phyloP scores from a whole-genome alignment of 441 rosid genomes.

The Daphne laureola region DNA sequence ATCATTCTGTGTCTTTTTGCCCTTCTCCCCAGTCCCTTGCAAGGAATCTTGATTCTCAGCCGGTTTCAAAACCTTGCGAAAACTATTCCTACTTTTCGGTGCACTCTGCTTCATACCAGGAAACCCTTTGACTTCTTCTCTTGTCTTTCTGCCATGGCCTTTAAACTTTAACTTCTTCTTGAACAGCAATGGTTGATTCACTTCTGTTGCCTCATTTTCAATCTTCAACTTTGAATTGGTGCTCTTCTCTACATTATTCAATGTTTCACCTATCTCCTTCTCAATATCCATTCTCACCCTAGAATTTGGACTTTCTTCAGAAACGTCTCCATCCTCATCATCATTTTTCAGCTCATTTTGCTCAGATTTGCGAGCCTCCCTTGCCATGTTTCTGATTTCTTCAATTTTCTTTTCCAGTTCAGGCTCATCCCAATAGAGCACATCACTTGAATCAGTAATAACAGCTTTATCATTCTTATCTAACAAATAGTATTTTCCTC shows the following conservation, averaged over 20 bases:
- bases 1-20: conserved; percentile 20
- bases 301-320: conserved; percentile 11
- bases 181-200: conserved; percentile 28
- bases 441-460: conserved; percentile 16
- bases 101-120: conserved; percentile 18
- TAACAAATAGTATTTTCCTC: conserved; percentile 14
- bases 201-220: conserved; percentile 18
- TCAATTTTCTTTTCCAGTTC: conserved; percentile 41
- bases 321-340: conserved; percentile 23
- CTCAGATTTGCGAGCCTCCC: conserved; percentile 55
- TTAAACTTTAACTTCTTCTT: conserved; percentile 51
- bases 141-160: conserved; percentile 23
- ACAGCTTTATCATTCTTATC: conserved; percentile 1
- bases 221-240: conserved; percentile 32
- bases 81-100: conserved; percentile 12
- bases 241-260: conserved; percentile 53
- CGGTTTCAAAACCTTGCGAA: conserved; percentile 1
- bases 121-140: conserved; percentile 46
- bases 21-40: conserved; percentile 14
- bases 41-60: conserved; percentile 14
- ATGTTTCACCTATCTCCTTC: conserved; percentile 53
- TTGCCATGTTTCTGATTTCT: conserved; percentile 68
- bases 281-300: conserved; percentile 36
- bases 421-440: conserved; percentile 21
- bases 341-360: conserved; percentile 20